Conservation (phyloP, 148 eudicot genomes). For the Heliosperma pusillum region DNA sequence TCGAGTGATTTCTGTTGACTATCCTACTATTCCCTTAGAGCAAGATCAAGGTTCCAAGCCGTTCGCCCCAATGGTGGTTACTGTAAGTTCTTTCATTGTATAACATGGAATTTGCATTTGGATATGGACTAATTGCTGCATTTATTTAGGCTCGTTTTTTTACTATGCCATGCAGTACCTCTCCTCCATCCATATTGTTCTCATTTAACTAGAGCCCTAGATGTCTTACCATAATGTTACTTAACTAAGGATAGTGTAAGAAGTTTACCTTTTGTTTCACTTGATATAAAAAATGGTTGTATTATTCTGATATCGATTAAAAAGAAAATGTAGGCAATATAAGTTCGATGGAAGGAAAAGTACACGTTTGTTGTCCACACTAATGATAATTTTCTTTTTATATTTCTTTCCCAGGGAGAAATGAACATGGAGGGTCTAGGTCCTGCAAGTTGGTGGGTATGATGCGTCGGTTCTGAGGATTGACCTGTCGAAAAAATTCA, state of each 20-base stretch:
- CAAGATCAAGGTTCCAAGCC: slow-evolving; percentile 61
- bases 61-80: slow-evolving; percentile 85
- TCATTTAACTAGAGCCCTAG: no score
- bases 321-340: not conserved
- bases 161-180: no score
- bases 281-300: not conserved
- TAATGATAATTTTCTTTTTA: not conserved
- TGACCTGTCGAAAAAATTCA: not conserved
- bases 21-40: slow-evolving; percentile 71
- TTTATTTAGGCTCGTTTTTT: no score
- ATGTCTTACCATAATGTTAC: no score
- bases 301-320: not conserved
- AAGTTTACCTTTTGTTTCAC: not conserved
- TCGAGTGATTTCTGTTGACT: slow-evolving; percentile 51
- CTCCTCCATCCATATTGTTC: not conserved
- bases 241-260: not conserved
- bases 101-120: no score
- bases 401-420: slow-evolving; percentile 44
- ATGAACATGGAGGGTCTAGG: slow-evolving; percentile 68
- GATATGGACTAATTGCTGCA: no score
- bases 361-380: not conserved
- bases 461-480: not conserved
- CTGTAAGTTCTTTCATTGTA: slow-evolving; percentile 45
- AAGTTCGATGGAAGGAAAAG: not conserved
- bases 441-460: slow-evolving; percentile 73